These are phyloP conservation scores for Carex scoparia DNA, from an alignment of 176 grass and related monocot genomes.

Conservation along the genomic window DNA sequence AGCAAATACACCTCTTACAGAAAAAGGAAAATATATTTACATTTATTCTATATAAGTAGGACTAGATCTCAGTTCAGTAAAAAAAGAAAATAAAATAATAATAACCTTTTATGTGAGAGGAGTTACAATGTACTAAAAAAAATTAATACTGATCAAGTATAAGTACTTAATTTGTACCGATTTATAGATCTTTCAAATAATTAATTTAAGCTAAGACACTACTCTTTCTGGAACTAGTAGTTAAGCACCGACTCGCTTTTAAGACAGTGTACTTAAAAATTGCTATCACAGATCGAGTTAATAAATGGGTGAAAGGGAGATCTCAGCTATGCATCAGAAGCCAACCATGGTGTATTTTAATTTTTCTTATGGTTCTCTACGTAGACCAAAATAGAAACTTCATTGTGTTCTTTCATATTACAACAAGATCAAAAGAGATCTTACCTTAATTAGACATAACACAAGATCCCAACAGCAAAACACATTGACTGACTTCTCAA, in stretches of 20 bases:
- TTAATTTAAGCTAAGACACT: not conserved
- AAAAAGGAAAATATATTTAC: not conserved
- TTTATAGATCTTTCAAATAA: not conserved
- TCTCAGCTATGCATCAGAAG: not conserved
- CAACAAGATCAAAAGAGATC: not conserved
- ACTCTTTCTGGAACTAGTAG: not conserved
- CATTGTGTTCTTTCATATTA: not conserved
- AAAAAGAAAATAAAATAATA: not conserved
- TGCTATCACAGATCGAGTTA: not conserved
- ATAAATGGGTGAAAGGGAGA: not conserved
- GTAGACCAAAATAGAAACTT: not conserved
- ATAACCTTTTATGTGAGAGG: not conserved
- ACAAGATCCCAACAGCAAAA: constrained; percentile 1
- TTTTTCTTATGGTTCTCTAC: not conserved
- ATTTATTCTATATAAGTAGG: not conserved
- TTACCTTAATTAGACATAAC: constrained; percentile 5
- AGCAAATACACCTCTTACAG: not conserved
- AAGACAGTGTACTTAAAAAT: not conserved
- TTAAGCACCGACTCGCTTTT: not conserved
- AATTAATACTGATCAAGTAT: not conserved
- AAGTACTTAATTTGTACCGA: not conserved
- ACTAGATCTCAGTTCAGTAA: not conserved
- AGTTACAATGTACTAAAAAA: no score
- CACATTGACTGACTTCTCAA: not conserved
- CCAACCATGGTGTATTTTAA: not conserved